Percentiles rank a stretch among this genome's conserved stretches.
Conservation (phyloP, 176 grass and related monocot species). For the Bonia amplexicaulis region DNA sequence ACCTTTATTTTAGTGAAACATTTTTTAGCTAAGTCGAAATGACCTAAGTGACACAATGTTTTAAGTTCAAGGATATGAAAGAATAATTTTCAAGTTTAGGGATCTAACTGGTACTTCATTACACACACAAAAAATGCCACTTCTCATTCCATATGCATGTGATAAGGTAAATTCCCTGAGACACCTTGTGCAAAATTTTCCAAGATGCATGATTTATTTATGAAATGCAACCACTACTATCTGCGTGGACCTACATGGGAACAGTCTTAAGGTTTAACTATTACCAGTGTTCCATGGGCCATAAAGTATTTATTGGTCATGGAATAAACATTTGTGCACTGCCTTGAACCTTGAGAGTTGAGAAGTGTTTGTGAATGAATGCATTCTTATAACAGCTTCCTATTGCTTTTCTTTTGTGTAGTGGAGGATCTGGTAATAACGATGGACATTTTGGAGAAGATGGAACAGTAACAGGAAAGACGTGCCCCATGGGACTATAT, state of each 20-base stretch:
- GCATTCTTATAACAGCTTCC: slow-evolving; percentile 1
- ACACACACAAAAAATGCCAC: background rate
- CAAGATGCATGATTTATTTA: slow-evolving; percentile 4
- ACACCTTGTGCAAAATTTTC: background rate
- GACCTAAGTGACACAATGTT: background rate
- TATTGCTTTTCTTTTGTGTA: slow-evolving; percentile 32
- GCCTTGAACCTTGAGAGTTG: background rate
- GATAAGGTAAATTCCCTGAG: background rate
- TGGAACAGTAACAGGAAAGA: slow-evolving; percentile 80
- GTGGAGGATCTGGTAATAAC: slow-evolving; percentile 75
- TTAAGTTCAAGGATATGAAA: background rate
- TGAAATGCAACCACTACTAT: background rate
- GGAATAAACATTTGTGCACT: background rate
- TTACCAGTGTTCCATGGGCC: background rate
- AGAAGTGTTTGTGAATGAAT: slow-evolving; percentile 3
- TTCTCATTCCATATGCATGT: background rate
- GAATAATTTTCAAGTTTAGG: too few species aligned
- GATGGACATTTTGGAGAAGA: slow-evolving; percentile 65
- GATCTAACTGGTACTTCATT: too few species aligned
- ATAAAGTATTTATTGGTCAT: slow-evolving; percentile 4
- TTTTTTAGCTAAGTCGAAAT: background rate
- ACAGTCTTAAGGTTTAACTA: background rate
- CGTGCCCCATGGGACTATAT: slow-evolving; percentile 78
- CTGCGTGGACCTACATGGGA: background rate
- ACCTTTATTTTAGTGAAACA: background rate